Conservation (phyloP, 805 yeast species). For the Candida argentea region DNA sequence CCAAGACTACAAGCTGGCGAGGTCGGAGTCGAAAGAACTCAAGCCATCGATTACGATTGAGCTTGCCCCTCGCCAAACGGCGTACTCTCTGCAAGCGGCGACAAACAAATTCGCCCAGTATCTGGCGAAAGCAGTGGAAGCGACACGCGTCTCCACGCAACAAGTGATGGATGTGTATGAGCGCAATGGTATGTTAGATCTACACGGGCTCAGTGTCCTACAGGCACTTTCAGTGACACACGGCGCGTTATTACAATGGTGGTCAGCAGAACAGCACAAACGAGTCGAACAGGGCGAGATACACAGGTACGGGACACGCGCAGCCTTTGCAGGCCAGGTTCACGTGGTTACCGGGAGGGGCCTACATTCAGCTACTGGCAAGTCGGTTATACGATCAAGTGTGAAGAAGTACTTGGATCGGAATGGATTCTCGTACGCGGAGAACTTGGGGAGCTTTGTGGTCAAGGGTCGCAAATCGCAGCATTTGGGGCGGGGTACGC, state of each 20-base stretch:
- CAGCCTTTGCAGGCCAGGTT: conserved; percentile 32
- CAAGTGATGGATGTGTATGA: background rate
- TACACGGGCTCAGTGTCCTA: conserved; percentile 43
- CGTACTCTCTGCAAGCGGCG: no score
- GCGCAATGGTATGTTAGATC: conserved; percentile 28
- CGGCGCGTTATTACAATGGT: conserved; percentile 43
- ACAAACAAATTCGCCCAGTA: no score
- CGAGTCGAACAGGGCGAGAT: conserved; percentile 32
- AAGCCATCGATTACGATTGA: no score
- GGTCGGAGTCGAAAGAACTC: no score
- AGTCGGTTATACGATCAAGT: conserved; percentile 34
- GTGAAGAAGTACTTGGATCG: conserved; percentile 30
- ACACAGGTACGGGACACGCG: conserved; percentile 22
- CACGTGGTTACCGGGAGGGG: conserved; percentile 61
- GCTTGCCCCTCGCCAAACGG: no score
- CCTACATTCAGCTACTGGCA: conserved; percentile 52
- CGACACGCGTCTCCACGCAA: conserved; percentile 3
- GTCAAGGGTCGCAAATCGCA: no score
- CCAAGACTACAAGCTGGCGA: background rate
- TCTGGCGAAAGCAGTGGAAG: conserved; percentile 4
- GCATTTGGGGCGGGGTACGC: no score
- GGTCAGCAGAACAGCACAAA: conserved; percentile 42
- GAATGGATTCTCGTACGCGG: conserved; percentile 35
- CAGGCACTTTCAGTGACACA: conserved; percentile 34
- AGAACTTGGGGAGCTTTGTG: conserved; percentile 31